Conservation (phyloP, 2,329 filamentous ascomycete species). For the Fusarium buxicola region DNA sequence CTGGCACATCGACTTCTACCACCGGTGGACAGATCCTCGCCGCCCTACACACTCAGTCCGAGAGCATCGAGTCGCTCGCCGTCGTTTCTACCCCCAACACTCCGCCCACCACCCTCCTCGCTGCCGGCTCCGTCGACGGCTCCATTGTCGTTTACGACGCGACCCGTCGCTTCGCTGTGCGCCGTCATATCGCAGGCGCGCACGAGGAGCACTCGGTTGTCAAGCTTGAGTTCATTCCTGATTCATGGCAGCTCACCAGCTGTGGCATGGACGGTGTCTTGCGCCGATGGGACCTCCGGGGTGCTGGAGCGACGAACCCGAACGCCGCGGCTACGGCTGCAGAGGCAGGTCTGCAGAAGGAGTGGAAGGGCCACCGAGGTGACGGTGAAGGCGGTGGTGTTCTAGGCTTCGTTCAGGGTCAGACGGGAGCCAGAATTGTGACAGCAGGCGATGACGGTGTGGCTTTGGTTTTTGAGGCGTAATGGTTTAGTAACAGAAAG, state of each 20-base stretch:
- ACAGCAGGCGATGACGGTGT: constrained; percentile 91
- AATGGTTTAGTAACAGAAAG: constrained; percentile 12
- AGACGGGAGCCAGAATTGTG: constrained; percentile 78
- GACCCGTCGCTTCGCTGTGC: constrained; percentile 85
- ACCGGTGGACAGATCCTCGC: constrained; percentile 77
- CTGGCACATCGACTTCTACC: constrained; percentile 50
- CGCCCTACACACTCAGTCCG: constrained; percentile 80
- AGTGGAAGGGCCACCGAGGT: constrained; percentile 91
- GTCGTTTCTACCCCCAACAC: constrained; percentile 60
- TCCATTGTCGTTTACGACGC: constrained; percentile 89
- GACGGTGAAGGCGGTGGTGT: constrained; percentile 90
- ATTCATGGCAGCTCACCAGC: constrained; percentile 79
- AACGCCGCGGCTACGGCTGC: constrained; percentile 53
- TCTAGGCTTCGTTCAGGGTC: constrained; percentile 87
- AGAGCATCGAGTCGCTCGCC: constrained; percentile 80
- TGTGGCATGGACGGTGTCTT: constrained; percentile 94
- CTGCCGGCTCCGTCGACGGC: constrained; percentile 77
- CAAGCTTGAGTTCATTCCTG: constrained; percentile 86
- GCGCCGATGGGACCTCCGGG: constrained; percentile 84
- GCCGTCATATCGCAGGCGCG: constrained; percentile 82
- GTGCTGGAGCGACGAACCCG: constrained; percentile 51
- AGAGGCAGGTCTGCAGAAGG: constrained; percentile 76
- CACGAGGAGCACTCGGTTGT: constrained; percentile 93
- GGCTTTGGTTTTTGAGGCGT: constrained; percentile 74
- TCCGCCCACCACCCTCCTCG: constrained; percentile 66